phyloP scores from a whole-genome alignment of 441 rosid genomes.

The Erodium chrysanthum region DNA sequence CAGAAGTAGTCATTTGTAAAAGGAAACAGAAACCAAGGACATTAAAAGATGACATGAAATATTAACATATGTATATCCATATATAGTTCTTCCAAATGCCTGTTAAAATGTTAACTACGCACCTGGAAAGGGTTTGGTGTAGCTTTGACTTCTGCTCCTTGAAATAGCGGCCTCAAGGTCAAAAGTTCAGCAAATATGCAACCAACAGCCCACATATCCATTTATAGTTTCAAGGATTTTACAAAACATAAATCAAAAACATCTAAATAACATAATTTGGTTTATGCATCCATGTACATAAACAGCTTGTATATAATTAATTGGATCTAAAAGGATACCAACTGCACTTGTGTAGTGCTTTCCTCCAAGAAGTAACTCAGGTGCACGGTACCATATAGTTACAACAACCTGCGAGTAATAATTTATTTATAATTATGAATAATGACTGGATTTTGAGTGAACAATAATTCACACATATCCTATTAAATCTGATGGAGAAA shows the following conservation, averaged over 20 bases:
- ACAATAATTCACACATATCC: background rate
- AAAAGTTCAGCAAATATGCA: conserved; percentile 93
- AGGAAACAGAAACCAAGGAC: background rate
- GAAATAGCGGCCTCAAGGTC: conserved; percentile 89
- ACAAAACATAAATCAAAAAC: background rate
- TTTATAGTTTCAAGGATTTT: conserved; percentile 16
- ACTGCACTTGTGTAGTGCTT: conserved; percentile 95
- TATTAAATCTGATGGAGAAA: no score
- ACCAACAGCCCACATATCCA: conserved; percentile 92
- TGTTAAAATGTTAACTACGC: background rate
- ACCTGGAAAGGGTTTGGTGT: conserved; percentile 74
- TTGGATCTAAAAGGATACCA: conserved; percentile 25
- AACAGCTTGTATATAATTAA: background rate
- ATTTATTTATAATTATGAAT: background rate
- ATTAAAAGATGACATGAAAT: background rate
- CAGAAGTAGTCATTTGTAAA: conserved; percentile 3
- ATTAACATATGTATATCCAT: background rate
- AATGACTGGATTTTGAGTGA: background rate
- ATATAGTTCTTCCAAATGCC: background rate
- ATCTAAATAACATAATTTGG: background rate
- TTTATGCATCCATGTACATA: background rate
- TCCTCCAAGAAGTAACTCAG: conserved; percentile 92
- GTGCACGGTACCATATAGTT: conserved; percentile 97
- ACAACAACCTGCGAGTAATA: conserved; percentile 55
- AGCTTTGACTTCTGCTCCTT: conserved; percentile 84